Evolutionary conservation across 2,329 filamentous ascomycete genomes (phyloP).

Genomic region (Dactylellina parvicollis): DNA sequence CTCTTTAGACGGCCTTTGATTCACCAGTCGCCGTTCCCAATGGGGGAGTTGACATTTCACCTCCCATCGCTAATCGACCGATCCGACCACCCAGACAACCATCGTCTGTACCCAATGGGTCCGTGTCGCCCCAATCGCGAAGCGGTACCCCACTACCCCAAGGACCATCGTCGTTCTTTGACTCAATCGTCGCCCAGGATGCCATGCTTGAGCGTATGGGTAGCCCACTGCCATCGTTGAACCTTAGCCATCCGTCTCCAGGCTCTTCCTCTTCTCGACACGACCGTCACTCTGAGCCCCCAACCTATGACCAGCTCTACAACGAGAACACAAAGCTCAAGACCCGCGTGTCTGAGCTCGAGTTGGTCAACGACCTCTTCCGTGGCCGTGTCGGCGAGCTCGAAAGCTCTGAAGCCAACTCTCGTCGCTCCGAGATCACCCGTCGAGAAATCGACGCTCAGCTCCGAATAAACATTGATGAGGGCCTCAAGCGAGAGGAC

Average conservation of each 20-base stretch:
- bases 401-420: slow-evolving; percentile 77
- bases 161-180: slow-evolving; percentile 56
- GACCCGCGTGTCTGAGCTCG: slow-evolving; percentile 92
- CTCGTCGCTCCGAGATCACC: slow-evolving; percentile 70
- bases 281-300: slow-evolving; percentile 66
- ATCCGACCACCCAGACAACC: slow-evolving; percentile 62
- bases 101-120: slow-evolving; percentile 56
- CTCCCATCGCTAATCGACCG: slow-evolving; percentile 40
- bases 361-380: slow-evolving; percentile 90
- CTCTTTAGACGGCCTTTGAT: slow-evolving; percentile 60
- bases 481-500: slow-evolving; percentile 80
- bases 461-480: slow-evolving; percentile 74
- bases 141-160: slow-evolving; percentile 57
- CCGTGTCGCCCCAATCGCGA: slow-evolving; percentile 57
- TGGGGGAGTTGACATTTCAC: slow-evolving; percentile 65
- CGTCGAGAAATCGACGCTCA: slow-evolving; percentile 67
- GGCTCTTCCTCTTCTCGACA: slow-evolving; percentile 67
- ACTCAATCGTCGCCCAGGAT: slow-evolving; percentile 57
- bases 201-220: slow-evolving; percentile 59
- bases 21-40: slow-evolving; percentile 56
- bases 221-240: slow-evolving; percentile 65
- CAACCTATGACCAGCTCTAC: slow-evolving; percentile 74
- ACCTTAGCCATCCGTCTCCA: slow-evolving; percentile 70
- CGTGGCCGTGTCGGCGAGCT: slow-evolving; percentile 77
- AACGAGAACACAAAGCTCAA: slow-evolving; percentile 87